Base-by-base conservation (phyloP, 305 asterid species). In the Stenogyne calaminthoides region DNA sequence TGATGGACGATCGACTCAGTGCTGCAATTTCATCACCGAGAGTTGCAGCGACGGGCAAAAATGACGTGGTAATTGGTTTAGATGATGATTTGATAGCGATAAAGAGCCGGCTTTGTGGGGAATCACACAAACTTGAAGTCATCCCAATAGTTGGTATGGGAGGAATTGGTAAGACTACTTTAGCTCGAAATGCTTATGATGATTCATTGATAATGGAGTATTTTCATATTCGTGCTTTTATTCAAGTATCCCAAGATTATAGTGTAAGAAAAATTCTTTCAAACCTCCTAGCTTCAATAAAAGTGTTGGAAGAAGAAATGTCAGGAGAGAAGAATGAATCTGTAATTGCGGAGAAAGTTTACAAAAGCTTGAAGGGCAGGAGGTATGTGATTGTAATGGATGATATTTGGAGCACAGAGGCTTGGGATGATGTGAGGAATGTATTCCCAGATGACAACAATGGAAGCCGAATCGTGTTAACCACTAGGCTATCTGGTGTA, bases 141-240 rank as follows among this genome's bases (percentile, higher is more conserved):
- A 15, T 57, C 11, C 75, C 75, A 7, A 58, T 58, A 2, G 15
- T 27, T 3, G 75, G 75, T 0, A 57, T 70, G 75, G 75, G 67
- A 1, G 67, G 67, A 0, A 57, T 70, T 2, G 75, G 75, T 42
- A 70, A 70, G 67, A 70, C 67, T 4, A 70, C 75, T 40, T 58
- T 70, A 14, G 74, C 58, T 39, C 44, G 7, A 70, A 52, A 25
- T 9, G 37, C 16, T 68, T 68, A 69, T 4, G 54, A 54, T 10
- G 73, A 69, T 54, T 37, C 25, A 36, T 54, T 20, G 0, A 54
- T 54, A 6, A 6, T 37, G 20, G 47, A 18, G 25, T 2, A 0
- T 29, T 66, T 66, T 66, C 25, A 66, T 27, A 15, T 66, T 40
- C 71, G 71, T 46, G 71, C 15, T 19, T 69, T 52, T 63, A 14